Base-by-base conservation (phyloP, 495 filamentous ascomycete species). In the Coniosporium apollinis region DNA sequence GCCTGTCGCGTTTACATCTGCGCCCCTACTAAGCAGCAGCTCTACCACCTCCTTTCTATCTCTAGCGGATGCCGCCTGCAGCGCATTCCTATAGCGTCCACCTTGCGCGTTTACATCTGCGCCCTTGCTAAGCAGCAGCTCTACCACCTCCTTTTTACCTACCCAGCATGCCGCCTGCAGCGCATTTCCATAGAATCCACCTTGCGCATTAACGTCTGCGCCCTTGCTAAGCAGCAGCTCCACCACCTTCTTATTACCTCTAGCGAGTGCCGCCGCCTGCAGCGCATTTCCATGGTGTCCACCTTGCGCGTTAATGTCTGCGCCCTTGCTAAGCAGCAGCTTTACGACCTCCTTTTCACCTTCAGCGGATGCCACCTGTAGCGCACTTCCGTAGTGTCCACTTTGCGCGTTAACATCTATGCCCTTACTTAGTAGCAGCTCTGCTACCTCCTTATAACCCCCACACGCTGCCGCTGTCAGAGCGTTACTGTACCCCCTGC, bases 121-220 rank as follows among this genome's bases (percentile, higher is more conserved):
- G 3, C 42, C 42, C 16, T 29, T 32, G 7, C 4, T 28, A 3
- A 45, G 19, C 15, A 44, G 24, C 14, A 30, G 11, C 42, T 41
- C 4, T 19, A 41, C 42, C 5, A 39, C 6, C 28, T 13, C 22
- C 18, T 33, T 15, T 15, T 34, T 2, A 21, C 41, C 41, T n/a
- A 6, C 16, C 3, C 6, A 10, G 14, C 34, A 42, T 17, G 46
- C 44, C n/a, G 33, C 43, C 9, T 32, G 17, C 2, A 45, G 34
- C 4, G 46, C 44, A 30, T 33, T 46, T 24, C 38, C 34, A 14
- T 19, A 25, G 34, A 32, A 42, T 1, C 24, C 15, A 4, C 33
- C 34, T 6, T 37, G 33, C 4, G 36, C 40, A 31, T 43, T 43
- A 15, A 49, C 39, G 22, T 42, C 36, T 15, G 43, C 43, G 19